Evolutionary conservation across 192 early-diverging fungal genomes (phyloP).

Genomic region (Bifiguratus adelaidae): DNA sequence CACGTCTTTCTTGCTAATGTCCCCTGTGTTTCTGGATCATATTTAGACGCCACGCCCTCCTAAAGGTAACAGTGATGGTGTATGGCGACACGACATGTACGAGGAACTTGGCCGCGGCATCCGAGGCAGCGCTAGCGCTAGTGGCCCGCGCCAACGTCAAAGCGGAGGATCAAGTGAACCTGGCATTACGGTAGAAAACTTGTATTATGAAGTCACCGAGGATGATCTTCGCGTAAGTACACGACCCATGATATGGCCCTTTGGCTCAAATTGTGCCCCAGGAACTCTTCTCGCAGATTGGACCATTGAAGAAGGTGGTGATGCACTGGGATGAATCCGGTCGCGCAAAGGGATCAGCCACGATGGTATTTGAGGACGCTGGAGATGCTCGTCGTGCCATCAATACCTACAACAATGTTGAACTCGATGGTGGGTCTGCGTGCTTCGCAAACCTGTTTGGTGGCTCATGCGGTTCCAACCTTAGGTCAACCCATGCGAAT

Average conservation of each 20-base stretch:
- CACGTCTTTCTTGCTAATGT: too few relatives aligned
- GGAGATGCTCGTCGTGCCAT: conserved; percentile 30
- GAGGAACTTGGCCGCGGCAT: too few relatives aligned
- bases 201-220: conserved; percentile 47
- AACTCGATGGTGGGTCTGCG: conserved; percentile 32
- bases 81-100: too few relatives aligned
- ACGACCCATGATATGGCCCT: not conserved
- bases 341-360: conserved; percentile 37
- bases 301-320: conserved; percentile 23
- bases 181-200: conserved; percentile 30
- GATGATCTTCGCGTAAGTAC: conserved; percentile 32
- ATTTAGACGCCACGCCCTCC: too few relatives aligned
- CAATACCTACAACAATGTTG: conserved; percentile 33
- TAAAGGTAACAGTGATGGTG: too few relatives aligned
- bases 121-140: too few relatives aligned
- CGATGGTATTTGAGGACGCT: conserved; percentile 23
- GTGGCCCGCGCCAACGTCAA: too few relatives aligned
- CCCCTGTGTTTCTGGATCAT: too few relatives aligned
- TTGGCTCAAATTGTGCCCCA: conserved; percentile 2
- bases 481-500: conserved; percentile 15
- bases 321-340: conserved; percentile 39
- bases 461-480: too few relatives aligned
- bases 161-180: too few relatives aligned
- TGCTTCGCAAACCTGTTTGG: not conserved
- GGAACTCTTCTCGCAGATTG: conserved; percentile 39